Evolutionary conservation across 176 grass and related monocot genomes (phyloP), one percentile per base, ranked within the genome.

Genomic region (Oryza coarctata): DNA sequence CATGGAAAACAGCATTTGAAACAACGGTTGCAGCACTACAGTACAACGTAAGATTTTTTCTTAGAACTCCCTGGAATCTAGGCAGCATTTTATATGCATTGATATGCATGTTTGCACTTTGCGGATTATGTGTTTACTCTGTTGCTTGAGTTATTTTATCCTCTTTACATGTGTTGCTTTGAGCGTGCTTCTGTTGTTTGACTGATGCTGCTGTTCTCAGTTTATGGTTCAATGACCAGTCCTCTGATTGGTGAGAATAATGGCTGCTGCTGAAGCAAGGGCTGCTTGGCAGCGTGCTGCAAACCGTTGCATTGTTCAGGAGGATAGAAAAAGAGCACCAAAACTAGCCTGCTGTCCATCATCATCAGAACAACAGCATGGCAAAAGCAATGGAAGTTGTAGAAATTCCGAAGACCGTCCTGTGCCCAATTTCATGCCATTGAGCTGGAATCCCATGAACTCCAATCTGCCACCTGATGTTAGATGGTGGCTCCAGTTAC

Each of bases 211-310:
- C 40, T 65, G 9, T 72, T 7, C 52, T 40, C 4, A 68, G 12
- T 69, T 76, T 74, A 23, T 60, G 22, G 8, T 62, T 23, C 41
- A 71, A 1, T 71, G 20, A 45, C 30, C 65, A 79, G 32, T 79
- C 70, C 74, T 74, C 35, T 85, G 28, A 43, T 33, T n/a, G 9
- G 62, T 77, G 75, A 68, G 55, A 86, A 32, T 55, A 74, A 97
- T 98, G 95, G 90, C 90, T 74, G 95, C 90, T 90, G 92, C 92
- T 84, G 95, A 98, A 94, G 92, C 88, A 84, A 91, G 95, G 75
- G 92, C 95, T 83, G 90, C 83, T 28, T 98, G 90, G 95, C 95
- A 94, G 68, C 95, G 92, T 36, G 83, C 92, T 70, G 88, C 90
- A 61, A 98, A 98, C 72, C 88, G 95, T 65, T 94, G 81, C 62